Base-by-base conservation (phyloP, 176 grass and related monocot species). In the Canna indica region DNA sequence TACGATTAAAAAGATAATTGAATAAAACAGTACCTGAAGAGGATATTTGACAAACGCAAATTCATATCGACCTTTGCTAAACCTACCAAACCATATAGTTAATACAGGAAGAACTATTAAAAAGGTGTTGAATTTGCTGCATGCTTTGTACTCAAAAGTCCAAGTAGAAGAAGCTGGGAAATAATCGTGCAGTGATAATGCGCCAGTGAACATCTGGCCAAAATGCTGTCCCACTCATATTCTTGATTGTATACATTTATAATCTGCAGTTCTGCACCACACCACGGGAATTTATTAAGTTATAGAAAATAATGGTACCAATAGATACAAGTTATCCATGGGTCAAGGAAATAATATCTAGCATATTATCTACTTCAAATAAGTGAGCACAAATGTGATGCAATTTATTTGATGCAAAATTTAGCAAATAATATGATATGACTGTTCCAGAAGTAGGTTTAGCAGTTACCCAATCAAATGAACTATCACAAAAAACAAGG, bases 21-120 rank as follows among this genome's bases (percentile, higher is more conserved):
- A 0, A 65, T 65, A 10, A 30, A 65, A 38, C 28, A 34, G 33
- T 71, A 71, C 69, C 69, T 71, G 69, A 71, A 71, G 69, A 35
- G 69, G 69, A 53, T 71, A 71, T 71, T 33, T 71, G n/a, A 71
- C 69, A 34, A 71, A 71, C n/a, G 69, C 69, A 71, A 47, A 16
- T 54, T 71, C 69, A 53, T 54, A 66, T 16, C 63, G 63, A 24
- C 12, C 39, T 53, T 74, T 74, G 53, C 71, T 60, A 44, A 41
- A 74, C 36, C 33, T 60, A 28, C 60, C 53, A 29, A 74, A 74
- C 35, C 33, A 60, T 42, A 74, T 74, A 48, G 71, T 74, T 25
- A 74, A 41, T 7, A 58, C 35, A 74, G 36, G 53, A 42, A 74
- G 71, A 28, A 26, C 35, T 18, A 74, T 17, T 35, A 74, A 20